These are phyloP conservation scores for Chondrostereum purpureum DNA, from an alignment of 1,284 basidiomycete species.

Conservation along the genomic window DNA sequence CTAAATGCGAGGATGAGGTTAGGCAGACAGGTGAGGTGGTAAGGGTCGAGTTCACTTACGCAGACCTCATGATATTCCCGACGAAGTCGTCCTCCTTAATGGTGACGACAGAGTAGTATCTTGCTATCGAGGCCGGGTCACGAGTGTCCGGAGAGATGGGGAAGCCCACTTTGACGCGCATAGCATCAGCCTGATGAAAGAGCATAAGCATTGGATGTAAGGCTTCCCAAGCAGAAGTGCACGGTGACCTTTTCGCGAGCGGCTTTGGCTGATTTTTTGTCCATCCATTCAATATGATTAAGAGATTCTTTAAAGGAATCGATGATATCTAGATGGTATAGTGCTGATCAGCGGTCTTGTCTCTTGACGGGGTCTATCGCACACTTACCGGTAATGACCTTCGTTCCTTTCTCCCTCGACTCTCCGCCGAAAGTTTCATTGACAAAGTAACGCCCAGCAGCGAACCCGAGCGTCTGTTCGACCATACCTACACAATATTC, in stretches of 20 bases:
- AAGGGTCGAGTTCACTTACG: conserved; percentile 31
- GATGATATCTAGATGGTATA: conserved; percentile 59
- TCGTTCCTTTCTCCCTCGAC: conserved; percentile 75
- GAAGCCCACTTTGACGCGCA: conserved; percentile 84
- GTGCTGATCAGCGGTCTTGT: conserved; percentile 6
- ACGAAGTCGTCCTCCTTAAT: conserved; percentile 74
- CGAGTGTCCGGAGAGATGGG: conserved; percentile 81
- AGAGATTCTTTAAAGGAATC: conserved; percentile 80
- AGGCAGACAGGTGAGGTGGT: neutral
- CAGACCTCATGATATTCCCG: conserved; percentile 70
- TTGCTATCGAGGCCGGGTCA: conserved; percentile 61
- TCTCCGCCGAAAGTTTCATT: conserved; percentile 81
- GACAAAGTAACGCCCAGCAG: conserved; percentile 78
- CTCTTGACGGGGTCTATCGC: neutral
- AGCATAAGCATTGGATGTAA: neutral
- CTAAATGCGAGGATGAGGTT: conserved; percentile 27
- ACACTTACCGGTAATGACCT: conserved; percentile 69
- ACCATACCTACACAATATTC: conserved; percentile 68
- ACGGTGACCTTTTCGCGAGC: conserved; percentile 87
- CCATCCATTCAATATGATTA: conserved; percentile 85
- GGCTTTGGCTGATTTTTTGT: conserved; percentile 72
- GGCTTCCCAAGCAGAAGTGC: conserved; percentile 5
- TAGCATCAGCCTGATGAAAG: conserved; percentile 63
- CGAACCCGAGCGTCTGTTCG: conserved; percentile 66
- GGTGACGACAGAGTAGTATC: conserved; percentile 71